Evolutionary conservation across 176 grass and related monocot species (phyloP).

Genomic region (Puccinellia tenuiflora): DNA sequence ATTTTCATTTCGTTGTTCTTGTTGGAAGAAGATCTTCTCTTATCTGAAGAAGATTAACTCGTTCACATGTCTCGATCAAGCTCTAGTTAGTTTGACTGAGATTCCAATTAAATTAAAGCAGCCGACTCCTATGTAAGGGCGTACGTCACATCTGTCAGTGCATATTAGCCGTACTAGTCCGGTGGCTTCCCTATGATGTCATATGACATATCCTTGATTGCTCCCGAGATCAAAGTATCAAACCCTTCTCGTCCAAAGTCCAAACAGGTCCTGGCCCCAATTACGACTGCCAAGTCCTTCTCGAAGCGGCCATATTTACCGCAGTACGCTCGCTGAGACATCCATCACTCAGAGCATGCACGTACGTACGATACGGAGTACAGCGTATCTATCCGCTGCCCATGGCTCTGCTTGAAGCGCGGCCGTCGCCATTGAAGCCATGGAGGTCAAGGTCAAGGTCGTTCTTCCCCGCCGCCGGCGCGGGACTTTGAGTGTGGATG

Average conservation of each 20-base stretch:
- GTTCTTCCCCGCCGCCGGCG: neutral
- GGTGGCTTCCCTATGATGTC: neutral
- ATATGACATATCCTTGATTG: neutral
- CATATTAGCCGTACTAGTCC: neutral
- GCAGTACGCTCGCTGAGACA: no score
- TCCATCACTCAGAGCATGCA: no score
- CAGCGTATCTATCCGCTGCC: neutral
- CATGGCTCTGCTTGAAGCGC: neutral
- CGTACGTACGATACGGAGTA: no score
- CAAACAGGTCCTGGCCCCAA: neutral
- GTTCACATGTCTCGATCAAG: neutral
- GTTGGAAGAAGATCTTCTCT: neutral
- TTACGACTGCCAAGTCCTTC: neutral
- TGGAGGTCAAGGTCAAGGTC: neutral
- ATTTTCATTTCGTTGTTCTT: neutral
- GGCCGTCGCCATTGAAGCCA: neutral
- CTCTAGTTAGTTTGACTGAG: neutral
- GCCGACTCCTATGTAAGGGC: neutral
- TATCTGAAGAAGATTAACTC: neutral
- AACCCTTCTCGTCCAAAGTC: neutral
- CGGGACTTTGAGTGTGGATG: neutral
- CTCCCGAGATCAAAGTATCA: neutral
- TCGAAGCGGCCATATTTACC: neutral
- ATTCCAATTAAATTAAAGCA: neutral
- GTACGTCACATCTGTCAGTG: neutral